Percentiles rank a stretch among this genome's conserved stretches.
phyloP scores from a whole-genome alignment of 306 rosid species.

The Cicer judaicum region DNA sequence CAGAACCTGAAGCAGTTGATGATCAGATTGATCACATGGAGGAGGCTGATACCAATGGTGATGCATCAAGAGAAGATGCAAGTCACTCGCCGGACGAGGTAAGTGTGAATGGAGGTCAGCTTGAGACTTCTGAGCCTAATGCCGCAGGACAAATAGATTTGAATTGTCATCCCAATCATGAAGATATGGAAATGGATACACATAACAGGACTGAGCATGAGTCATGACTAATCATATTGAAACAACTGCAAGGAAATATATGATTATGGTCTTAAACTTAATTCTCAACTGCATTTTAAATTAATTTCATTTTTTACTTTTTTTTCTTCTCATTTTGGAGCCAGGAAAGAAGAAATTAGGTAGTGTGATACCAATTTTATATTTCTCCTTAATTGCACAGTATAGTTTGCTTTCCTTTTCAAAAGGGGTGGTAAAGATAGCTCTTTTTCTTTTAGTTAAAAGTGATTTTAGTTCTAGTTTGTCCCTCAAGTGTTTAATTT shows the following conservation, averaged over 20 bases:
- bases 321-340: constrained; percentile 50
- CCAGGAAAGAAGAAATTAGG: constrained; percentile 49
- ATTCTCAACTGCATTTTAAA: constrained; percentile 33
- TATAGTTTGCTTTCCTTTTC: constrained; percentile 37
- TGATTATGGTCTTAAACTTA: constrained; percentile 45
- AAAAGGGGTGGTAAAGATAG: constrained; percentile 29
- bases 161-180: constrained; percentile 68
- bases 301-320: constrained; percentile 40
- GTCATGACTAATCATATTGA: constrained; percentile 55
- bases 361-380: constrained; percentile 39
- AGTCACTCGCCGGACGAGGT: constrained; percentile 47
- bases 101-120: constrained; percentile 43
- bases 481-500: background rate
- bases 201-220: constrained; percentile 49
- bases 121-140: constrained; percentile 50
- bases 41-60: constrained; percentile 49
- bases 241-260: constrained; percentile 35
- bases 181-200: constrained; percentile 52
- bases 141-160: constrained; percentile 72
- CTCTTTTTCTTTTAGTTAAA: constrained; percentile 17
- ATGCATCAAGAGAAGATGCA: constrained; percentile 39
- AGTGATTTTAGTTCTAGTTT: constrained; percentile 19
- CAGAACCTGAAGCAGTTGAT: constrained; percentile 57
- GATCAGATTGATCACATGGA: constrained; percentile 40
- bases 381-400: constrained; percentile 3